A percentile compares a stretch with the other conserved stretches of the same genome.
Conservation (phyloP, 805 yeast species). For the Suhomyces pyralidae region DNA sequence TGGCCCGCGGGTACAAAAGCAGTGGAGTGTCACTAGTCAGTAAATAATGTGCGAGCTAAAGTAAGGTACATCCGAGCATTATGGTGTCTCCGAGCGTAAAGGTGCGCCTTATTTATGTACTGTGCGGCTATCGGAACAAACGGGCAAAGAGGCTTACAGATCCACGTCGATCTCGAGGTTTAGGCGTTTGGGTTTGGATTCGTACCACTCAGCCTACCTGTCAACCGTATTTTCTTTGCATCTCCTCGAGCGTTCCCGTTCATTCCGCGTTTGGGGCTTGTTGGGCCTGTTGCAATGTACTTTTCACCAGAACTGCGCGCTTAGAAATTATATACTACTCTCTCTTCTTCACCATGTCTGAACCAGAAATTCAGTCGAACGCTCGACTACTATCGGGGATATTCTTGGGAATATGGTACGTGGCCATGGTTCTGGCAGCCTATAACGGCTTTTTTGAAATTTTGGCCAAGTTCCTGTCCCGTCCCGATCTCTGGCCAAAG, state of each 20-base stretch:
- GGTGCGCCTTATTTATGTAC: background rate
- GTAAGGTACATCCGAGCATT: background rate
- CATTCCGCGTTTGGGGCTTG: background rate
- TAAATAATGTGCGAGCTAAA: background rate
- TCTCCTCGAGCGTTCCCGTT: background rate
- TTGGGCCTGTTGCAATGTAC: background rate
- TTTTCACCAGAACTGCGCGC: background rate
- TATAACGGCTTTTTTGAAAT: conserved; percentile 41
- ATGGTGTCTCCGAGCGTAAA: no score
- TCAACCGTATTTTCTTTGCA: background rate
- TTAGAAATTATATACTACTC: background rate
- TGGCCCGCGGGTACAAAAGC: background rate
- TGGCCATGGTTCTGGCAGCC: conserved; percentile 35
- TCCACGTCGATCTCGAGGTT: background rate
- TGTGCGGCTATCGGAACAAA: background rate
- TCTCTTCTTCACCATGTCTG: background rate
- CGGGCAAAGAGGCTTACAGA: background rate
- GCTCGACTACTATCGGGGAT: conserved; percentile 8
- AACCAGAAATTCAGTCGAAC: conserved; percentile 1
- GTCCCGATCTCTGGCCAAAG: conserved; percentile 15
- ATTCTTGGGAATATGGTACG: conserved; percentile 37
- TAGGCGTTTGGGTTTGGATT: background rate
- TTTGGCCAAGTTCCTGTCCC: conserved; percentile 23
- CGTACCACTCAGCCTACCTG: background rate
- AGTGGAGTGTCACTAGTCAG: background rate